Evolutionary conservation across 31 red algal genomes (phyloP).

Genomic region (Asparagopsis taxiformis): DNA sequence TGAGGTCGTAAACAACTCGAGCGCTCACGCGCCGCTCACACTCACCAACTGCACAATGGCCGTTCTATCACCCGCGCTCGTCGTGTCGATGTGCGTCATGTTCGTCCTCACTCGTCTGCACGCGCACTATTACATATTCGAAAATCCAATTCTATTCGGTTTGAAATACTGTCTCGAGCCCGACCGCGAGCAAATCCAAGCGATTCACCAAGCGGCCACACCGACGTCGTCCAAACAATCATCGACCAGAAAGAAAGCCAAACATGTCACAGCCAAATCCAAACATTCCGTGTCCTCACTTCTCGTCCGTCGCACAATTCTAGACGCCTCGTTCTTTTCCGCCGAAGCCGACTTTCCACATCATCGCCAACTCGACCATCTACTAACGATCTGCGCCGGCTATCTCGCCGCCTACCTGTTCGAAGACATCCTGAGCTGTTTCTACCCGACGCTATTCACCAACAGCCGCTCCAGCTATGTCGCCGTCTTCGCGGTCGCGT

Average conservation of each 20-base stretch:
- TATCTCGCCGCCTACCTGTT: constrained; percentile 42
- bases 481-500: constrained; percentile 12
- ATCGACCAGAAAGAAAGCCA: constrained; percentile 26
- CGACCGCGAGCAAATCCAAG: constrained; percentile 10
- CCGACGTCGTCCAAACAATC: neutral
- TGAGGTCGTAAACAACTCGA: no score
- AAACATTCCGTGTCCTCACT: constrained; percentile 16
- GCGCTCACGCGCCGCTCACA: neutral
- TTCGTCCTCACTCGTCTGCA: constrained; percentile 57
- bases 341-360: constrained; percentile 48
- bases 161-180: constrained; percentile 62
- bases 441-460: constrained; percentile 22
- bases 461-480: constrained; percentile 44
- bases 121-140: constrained; percentile 40
- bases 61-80: constrained; percentile 45
- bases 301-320: constrained; percentile 20
- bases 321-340: constrained; percentile 25
- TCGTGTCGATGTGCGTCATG: constrained; percentile 52
- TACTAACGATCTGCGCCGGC: constrained; percentile 15
- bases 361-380: constrained; percentile 31
- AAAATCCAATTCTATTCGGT: constrained; percentile 49
- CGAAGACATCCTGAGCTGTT: constrained; percentile 30
- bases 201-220: neutral
- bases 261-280: neutral
- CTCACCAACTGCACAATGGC: constrained; percentile 22